These are phyloP conservation scores for Schwanniomyces etchellsii DNA, from an alignment of 1,139 yeast species.

Conservation along the genomic window DNA sequence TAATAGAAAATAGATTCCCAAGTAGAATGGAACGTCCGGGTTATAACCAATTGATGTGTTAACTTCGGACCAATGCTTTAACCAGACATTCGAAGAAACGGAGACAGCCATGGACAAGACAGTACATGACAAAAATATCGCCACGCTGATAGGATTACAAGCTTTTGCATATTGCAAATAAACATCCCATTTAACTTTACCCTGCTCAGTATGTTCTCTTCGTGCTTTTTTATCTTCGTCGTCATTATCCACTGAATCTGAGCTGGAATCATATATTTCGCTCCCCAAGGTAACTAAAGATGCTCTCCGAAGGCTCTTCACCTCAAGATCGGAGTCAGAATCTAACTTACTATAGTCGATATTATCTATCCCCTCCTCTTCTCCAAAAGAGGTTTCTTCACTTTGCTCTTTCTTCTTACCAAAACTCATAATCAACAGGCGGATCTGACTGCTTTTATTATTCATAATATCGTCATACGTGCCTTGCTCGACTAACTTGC, in stretches of 20 bases:
- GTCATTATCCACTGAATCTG: constrained; percentile 27
- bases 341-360: constrained; percentile 18
- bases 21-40: constrained; percentile 62
- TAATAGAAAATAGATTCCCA: constrained; percentile 69
- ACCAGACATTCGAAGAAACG: constrained; percentile 68
- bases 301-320: constrained; percentile 61
- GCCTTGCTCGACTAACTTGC: constrained; percentile 77
- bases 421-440: constrained; percentile 64
- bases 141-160: constrained; percentile 71
- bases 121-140: constrained; percentile 46
- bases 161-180: constrained; percentile 82
- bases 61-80: constrained; percentile 95
- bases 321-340: constrained; percentile 30
- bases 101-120: constrained; percentile 54
- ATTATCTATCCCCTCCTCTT: constrained; percentile 6
- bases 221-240: constrained; percentile 40
- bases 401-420: constrained; percentile 47
- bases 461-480: constrained; percentile 54
- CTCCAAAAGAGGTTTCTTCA: constrained; percentile 7
- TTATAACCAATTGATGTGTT: constrained; percentile 66
- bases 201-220: constrained; percentile 84
- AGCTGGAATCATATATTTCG: constrained; percentile 16
- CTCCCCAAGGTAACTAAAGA: constrained; percentile 51
- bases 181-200: constrained; percentile 88
- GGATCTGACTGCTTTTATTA: constrained; percentile 50